Evolutionary conservation across 257 asterid species (phyloP), one percentile per base, ranked within the genome.

Genomic region (Eucommia ulmoides): DNA sequence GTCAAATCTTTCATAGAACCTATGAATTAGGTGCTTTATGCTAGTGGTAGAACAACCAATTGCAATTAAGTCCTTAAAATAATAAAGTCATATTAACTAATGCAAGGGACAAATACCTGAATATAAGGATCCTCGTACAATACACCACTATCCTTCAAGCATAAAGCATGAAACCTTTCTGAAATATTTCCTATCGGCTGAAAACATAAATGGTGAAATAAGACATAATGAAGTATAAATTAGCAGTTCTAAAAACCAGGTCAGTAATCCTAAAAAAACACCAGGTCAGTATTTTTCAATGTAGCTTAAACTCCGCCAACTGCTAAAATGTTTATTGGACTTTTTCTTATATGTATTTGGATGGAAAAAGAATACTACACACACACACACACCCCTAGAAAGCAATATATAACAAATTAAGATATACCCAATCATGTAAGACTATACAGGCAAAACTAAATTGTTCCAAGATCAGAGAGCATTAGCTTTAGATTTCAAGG

Each of bases 141-240:
- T 54, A 88, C 92, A 22, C 97, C 97, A 64, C 97, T 88, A 65
- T 88, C 97, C 74, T 88, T 88, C 58, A 84, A 66, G 73, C 91
- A 77, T 58, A 88, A 68, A 50, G 88, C 85, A 51, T 60, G 80
- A 67, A 83, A 88, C 67, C 85, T 81, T 79, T 88, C 97, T 12
- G 84, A 76, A 62, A 77, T 79, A 70, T 72, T 77, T 65, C 93
- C 93, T 60, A 84, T 72, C 19, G 93, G 95, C 97, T 88, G 79
- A 77, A 72, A 60, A 63, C 58, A 67, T 42, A 44, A 61, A 60
- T 52, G 44, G 18, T 50, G 33, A 51, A 55, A 42, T 53, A 0
- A 49, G 45, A 52, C 26, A 56, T 17, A 54, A 22, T 59, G 57
- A 69, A 66, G 56, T 52, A 35, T 16, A 48, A 53, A 41, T 33